Evolutionary conservation across 108 stramenopile species (phyloP), one percentile per base, ranked within the genome.

Genomic region (Cyclostephanos invisitatus): DNA sequence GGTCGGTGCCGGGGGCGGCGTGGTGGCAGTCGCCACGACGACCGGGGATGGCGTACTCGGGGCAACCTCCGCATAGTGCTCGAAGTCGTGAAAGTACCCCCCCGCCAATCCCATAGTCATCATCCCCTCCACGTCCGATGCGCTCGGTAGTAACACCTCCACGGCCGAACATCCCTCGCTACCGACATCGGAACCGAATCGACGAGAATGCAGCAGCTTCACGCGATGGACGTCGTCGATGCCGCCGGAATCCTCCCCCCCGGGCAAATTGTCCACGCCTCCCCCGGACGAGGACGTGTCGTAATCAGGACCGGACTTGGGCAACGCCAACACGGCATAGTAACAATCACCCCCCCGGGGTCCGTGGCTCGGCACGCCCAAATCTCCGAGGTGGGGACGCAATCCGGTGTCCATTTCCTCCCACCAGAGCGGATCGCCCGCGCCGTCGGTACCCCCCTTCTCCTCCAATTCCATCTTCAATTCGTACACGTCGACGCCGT

Each of bases 141-240:
- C 9, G 10, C 7, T 46, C 0, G 44, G 44, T 17, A 66, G 51
- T 12, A 81, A 37, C 3, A 81, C 66, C 22, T 81, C 80, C 9
- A 70, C 54, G 17, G 80, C 73, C 17, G 73, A 74, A 29, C 80
- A 81, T 0, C 70, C 80, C 70, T 81, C 73, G 40, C n/a, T 11
- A 12, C 55, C 22, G 10, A 44, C 32, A 17, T 55, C 25, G 22
- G 64, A 35, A 3, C 80, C 80, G 37, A 81, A 81, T 21, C 80
- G 38, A 0, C 80, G 58, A 1, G 74, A 75, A 42, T 81, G 80
- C 29, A 81, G 47, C 40, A 81, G 20, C 17, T 64, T 67, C 8
- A 74, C 64, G 17, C 60, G 5, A 0, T 21, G 25, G 40, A 53
- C 62, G 59, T 50, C 4, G 44, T 48, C 68, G 3, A 53, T 10